Evolutionary conservation across 805 yeast species (phyloP), one percentile per base, ranked within the genome.

Genomic region (Sugiyamaella smithiae): DNA sequence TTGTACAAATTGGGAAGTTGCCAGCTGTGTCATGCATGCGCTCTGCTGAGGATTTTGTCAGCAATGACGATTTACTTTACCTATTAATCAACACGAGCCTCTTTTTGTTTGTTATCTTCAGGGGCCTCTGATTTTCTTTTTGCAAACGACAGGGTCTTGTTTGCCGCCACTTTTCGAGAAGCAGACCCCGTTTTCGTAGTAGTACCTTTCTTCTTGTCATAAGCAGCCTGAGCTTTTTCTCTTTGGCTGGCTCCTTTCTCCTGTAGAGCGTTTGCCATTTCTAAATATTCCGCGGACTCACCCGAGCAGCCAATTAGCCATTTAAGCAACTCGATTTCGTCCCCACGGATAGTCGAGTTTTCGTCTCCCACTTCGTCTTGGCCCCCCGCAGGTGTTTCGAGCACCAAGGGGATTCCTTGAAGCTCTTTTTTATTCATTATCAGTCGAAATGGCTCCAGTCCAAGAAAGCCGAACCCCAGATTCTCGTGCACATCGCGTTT

Each of bases 401-500:
- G 71, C 17, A 93, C 74, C 29, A 90, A 77, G 3, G 98, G 98
- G 1, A 91, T 75, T 5, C 73, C 73, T 43, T 76, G 69, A 22
- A 91, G 71, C 45, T 81, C 73, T 1, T 72, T 66, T 47, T 78
- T 79, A 65, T 89, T 88, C 55, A 95, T 88, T 45, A 91, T 67
- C 52, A 81, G 67, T 56, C 96, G 71, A 65, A 93, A 93, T 11
- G 84, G 80, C 57, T 91, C 96, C 40, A 93, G 71, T 0, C 97
- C 96, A 40, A 93, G 62, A 60, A 87, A 93, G 0, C 99, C 99
- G 56, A 79, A 73, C 1, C 99, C 99, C 32, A 93, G 68, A 51
- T 82, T 80, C 63, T 93, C 96, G 64, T 93, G 99, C 47, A 91
- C 75, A 66, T 93, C 99, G 54, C 95, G 76, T 59, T 88, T 88